Conservation (phyloP, 225 moss, liverwort and hornwort species). For the Sphagnum contortum region DNA sequence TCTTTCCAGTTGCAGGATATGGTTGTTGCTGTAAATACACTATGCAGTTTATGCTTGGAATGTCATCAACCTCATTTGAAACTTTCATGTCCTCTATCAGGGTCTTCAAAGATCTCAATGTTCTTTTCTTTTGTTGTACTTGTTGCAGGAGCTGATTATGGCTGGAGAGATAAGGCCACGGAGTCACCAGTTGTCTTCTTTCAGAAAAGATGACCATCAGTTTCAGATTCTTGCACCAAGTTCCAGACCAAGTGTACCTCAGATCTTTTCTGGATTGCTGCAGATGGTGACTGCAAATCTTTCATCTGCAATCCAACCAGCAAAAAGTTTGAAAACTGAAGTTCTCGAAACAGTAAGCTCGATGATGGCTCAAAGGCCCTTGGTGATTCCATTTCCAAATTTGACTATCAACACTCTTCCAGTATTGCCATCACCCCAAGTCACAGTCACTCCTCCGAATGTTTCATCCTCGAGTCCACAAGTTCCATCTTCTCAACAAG, state of each 20-base stretch:
- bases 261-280: constrained; percentile 24
- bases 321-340: constrained; percentile 12
- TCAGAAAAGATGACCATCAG: too few relatives aligned
- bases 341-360: constrained; percentile 16
- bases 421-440: constrained; percentile 17
- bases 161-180: too few relatives aligned
- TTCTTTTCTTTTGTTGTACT: too few relatives aligned
- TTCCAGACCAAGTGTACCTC: constrained; percentile 1
- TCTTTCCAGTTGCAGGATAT: too few relatives aligned
- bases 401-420: constrained; percentile 30
- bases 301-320: constrained; percentile 17
- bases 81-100: too few relatives aligned
- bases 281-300: constrained; percentile 28
- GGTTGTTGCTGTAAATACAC: too few relatives aligned
- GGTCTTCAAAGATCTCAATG: too few relatives aligned
- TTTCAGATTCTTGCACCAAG: too few relatives aligned
- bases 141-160: too few relatives aligned
- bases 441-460: constrained; percentile 18
- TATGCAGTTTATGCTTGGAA: too few relatives aligned
- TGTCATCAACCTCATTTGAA: too few relatives aligned
- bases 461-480: constrained; percentile 20
- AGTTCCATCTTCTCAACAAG: constrained; percentile 14
- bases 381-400: constrained; percentile 28
- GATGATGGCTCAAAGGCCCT: constrained; percentile 18
- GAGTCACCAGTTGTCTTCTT: too few relatives aligned